Percentiles rank a stretch among this genome's conserved stretches.
Evolutionary conservation across 1,139 yeast genomes (phyloP).

Genomic region (Geotrichum macrosporum): DNA sequence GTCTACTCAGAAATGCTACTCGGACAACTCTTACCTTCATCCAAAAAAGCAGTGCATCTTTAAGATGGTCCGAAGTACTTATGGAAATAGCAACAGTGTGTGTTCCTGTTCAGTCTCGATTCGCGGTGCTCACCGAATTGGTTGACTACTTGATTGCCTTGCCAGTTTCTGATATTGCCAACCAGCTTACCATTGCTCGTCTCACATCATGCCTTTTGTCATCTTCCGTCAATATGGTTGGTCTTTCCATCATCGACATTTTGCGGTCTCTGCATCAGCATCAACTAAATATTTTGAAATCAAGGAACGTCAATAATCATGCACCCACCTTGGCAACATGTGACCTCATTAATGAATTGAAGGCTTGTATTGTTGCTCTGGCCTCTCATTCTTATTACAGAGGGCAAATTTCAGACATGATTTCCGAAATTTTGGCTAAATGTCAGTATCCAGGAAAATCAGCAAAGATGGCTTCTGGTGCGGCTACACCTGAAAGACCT

Average conservation of each 20-base stretch:
- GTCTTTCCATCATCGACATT: conserved; percentile 81
- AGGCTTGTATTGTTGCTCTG: conserved; percentile 53
- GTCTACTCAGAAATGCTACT: conserved; percentile 39
- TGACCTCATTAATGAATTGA: conserved; percentile 29
- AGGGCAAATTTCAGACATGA: conserved; percentile 75
- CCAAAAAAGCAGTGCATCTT: conserved; percentile 6
- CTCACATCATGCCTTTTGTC: conserved; percentile 65
- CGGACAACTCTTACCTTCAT: conserved; percentile 36
- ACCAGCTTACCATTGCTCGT: conserved; percentile 50
- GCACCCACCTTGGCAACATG: conserved; percentile 7
- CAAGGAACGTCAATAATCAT: conserved; percentile 5
- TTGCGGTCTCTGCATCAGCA: conserved; percentile 64
- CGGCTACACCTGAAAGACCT: neutral
- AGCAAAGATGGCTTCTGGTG: neutral
- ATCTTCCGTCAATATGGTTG: conserved; percentile 79
- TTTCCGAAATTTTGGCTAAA: conserved; percentile 44
- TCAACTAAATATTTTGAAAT: conserved; percentile 36
- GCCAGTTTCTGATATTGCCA: conserved; percentile 35
- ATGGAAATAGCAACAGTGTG: conserved; percentile 42
- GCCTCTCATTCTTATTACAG: conserved; percentile 71
- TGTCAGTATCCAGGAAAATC: conserved; percentile 9
- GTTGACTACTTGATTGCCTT: conserved; percentile 35
- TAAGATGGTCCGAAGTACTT: conserved; percentile 10
- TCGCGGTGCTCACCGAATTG: conserved; percentile 52
- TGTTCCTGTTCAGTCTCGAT: conserved; percentile 86